phyloP scores from a whole-genome alignment of 2,329 filamentous ascomycete species.

The Lachnellula cervina region DNA sequence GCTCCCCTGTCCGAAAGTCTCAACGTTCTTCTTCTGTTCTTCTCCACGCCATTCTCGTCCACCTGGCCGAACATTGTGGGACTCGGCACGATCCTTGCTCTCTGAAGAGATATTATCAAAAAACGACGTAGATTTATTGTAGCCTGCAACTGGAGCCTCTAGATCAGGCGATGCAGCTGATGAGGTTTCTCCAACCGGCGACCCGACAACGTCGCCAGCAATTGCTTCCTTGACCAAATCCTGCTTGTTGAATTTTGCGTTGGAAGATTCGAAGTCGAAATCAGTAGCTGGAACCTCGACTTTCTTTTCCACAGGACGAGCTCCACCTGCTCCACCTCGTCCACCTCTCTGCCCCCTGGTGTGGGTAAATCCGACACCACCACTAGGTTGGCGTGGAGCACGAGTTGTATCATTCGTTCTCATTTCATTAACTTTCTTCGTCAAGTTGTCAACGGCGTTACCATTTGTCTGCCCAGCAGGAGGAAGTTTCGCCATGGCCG shows the following conservation, averaged over 20 bases:
- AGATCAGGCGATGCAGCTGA: conserved; percentile 40
- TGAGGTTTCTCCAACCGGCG: conserved; percentile 53
- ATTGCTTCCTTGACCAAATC: conserved; percentile 84
- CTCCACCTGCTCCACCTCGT: conserved; percentile 28
- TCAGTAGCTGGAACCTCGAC: conserved; percentile 87
- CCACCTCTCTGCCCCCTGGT: conserved; percentile 42
- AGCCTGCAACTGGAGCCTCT: conserved; percentile 51
- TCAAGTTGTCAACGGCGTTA: conserved; percentile 62
- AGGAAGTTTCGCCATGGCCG: conserved; percentile 70
- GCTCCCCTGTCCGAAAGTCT: conserved; percentile 95
- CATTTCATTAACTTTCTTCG: conserved; percentile 74
- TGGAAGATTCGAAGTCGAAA: conserved; percentile 84
- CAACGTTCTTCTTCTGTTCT: conserved; percentile 92
- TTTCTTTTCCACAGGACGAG: conserved; percentile 48
- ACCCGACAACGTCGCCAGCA: conserved; percentile 47
- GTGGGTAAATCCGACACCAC: conserved; percentile 35
- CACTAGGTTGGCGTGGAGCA: conserved; percentile 42
- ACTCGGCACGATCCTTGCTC: conserved; percentile 79
- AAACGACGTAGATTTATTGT: conserved; percentile 87
- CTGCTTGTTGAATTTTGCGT: conserved; percentile 85
- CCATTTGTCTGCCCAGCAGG: conserved; percentile 30
- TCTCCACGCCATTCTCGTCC: conserved; percentile 87
- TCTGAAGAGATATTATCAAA: conserved; percentile 99
- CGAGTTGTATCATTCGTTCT: conserved; percentile 55
- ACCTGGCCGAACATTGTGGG: conserved; percentile 60